Evolutionary conservation across 305 asterid species (phyloP).

Genomic region (Nicotiana rustica): DNA sequence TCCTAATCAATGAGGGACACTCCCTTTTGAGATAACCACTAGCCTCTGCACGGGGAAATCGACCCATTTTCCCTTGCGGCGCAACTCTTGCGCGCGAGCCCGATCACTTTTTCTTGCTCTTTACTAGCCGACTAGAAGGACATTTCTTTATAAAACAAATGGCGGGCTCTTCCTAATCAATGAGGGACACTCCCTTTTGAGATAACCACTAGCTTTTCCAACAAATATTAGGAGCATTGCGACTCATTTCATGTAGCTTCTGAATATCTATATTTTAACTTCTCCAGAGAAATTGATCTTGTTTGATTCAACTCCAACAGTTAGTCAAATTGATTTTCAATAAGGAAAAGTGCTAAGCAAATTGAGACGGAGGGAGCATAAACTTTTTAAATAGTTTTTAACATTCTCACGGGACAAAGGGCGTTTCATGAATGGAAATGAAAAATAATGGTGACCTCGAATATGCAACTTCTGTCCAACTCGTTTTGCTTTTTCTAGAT

Average conservation of each 20-base stretch:
- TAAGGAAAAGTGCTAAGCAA: not conserved
- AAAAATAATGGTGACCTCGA: slow-evolving; percentile 13
- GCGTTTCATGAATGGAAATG: slow-evolving; percentile 15
- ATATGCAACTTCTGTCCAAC: not conserved
- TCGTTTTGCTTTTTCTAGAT: not conserved
- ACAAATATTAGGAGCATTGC: not conserved
- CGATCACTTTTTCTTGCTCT: no score
- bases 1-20: no score
- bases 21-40: no score
- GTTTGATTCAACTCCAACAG: not conserved
- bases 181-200: no score
- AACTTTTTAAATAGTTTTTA: not conserved
- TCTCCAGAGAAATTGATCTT: not conserved
- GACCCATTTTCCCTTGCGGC: no score
- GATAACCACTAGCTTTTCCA: no score
- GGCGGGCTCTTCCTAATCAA: no score
- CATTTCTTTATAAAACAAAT: no score
- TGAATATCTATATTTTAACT: not conserved
- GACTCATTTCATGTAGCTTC: not conserved
- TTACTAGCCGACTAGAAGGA: no score
- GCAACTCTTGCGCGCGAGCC: no score
- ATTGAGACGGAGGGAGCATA: not conserved
- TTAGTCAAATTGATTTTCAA: not conserved
- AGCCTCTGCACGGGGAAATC: no score
- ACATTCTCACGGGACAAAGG: not conserved